Percentiles rank a stretch among this genome's conserved stretches.
phyloP scores from a whole-genome alignment of 2,329 filamentous ascomycete genomes.

The Aspergillus sp. region DNA sequence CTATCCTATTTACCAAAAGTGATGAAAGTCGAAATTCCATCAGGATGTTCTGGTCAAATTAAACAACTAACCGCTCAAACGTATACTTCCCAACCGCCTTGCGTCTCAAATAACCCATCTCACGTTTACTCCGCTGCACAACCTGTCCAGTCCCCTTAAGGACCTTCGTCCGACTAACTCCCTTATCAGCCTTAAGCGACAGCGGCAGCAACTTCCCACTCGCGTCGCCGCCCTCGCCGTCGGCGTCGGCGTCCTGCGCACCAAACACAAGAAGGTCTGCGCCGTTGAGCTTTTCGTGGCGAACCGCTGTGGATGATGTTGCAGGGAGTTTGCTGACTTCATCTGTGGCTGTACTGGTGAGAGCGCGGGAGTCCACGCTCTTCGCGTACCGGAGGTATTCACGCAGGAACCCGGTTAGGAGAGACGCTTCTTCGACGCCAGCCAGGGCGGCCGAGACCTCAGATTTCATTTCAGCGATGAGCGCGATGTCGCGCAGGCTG shows the following conservation, averaged over 20 bases:
- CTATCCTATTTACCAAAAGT: background rate
- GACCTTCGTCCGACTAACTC: conserved; percentile 47
- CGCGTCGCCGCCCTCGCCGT: conserved; percentile 31
- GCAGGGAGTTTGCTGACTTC: conserved; percentile 6
- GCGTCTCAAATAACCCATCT: conserved; percentile 75
- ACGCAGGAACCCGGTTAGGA: conserved; percentile 47
- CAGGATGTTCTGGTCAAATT: conserved; percentile 16
- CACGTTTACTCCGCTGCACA: conserved; percentile 65
- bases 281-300: conserved; percentile 40
- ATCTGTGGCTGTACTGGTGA: background rate
- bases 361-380: conserved; percentile 22
- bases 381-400: conserved; percentile 46
- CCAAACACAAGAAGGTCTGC: conserved; percentile 37
- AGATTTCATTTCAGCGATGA: conserved; percentile 49
- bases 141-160: conserved; percentile 69
- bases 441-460: conserved; percentile 49
- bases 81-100: conserved; percentile 81
- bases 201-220: conserved; percentile 62
- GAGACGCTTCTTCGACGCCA: conserved; percentile 48
- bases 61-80: conserved; percentile 72
- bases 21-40: background rate
- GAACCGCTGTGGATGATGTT: conserved; percentile 24
- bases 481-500: conserved; percentile 38
- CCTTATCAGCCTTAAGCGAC: conserved; percentile 63
- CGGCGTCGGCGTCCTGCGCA: conserved; percentile 29